A percentile compares a stretch with the other conserved stretches of the same genome.
Evolutionary conservation across 192 early-diverging fungal genomes (phyloP).

Genomic region (Podila minutissima): DNA sequence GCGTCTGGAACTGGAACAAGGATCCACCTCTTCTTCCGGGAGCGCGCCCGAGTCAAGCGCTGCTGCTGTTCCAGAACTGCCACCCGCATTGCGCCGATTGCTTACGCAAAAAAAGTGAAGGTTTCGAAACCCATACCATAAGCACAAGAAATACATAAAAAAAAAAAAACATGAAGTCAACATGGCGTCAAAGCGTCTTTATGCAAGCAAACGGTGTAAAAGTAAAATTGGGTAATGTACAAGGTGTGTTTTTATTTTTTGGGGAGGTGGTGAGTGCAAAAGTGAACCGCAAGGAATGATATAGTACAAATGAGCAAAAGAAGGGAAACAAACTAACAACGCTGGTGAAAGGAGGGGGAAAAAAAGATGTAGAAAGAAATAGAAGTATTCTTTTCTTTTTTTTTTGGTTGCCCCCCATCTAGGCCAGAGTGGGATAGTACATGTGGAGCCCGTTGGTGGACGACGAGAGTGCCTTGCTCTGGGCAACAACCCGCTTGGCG

Average conservation of each 20-base stretch:
- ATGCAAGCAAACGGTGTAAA: background rate
- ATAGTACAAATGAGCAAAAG: too few species aligned
- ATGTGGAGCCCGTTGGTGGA: slow-evolving; percentile 32
- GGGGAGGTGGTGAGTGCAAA: too few species aligned
- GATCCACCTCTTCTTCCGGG: too few species aligned
- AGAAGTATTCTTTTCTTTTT: too few species aligned
- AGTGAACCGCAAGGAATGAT: too few species aligned
- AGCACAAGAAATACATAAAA: background rate
- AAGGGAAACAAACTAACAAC: too few species aligned
- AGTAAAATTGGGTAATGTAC: too few species aligned
- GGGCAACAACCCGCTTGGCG: slow-evolving; percentile 46
- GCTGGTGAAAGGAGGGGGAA: too few species aligned
- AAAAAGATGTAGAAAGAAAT: too few species aligned
- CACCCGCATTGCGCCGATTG: background rate
- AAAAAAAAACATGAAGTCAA: background rate
- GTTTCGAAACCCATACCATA: background rate
- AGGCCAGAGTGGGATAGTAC: slow-evolving; percentile 43
- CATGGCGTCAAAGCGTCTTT: background rate
- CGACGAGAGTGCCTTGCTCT: slow-evolving; percentile 34
- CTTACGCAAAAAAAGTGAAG: background rate
- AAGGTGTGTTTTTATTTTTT: too few species aligned
- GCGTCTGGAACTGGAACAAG: too few species aligned
- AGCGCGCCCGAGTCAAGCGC: background rate
- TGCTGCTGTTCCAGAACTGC: background rate
- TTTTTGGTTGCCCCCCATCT: background rate